A percentile compares a stretch with the other conserved stretches of the same genome.
phyloP scores from a whole-genome alignment of 1,284 basidiomycete genomes.

The Fomitopsis pinicola region DNA sequence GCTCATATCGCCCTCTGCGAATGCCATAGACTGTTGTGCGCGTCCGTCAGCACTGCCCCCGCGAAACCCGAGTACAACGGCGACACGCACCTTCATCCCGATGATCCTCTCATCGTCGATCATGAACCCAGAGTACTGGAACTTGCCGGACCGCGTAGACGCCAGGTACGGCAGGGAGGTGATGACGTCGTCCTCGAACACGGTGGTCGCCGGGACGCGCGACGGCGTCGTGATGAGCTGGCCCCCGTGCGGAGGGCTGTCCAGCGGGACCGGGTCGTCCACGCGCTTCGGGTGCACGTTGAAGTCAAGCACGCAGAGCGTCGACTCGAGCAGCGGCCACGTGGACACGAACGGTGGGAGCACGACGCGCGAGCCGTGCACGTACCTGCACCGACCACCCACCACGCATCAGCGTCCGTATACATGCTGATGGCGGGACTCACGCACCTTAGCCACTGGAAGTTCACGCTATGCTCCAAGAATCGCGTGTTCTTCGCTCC shows the following conservation, averaged over 20 bases:
- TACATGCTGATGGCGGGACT: too few species aligned
- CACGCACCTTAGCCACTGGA: conserved; percentile 22
- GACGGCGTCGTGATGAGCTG: neutral
- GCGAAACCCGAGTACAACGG: neutral
- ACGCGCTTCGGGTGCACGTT: conserved; percentile 26
- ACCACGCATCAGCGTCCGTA: neutral
- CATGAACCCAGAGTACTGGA: conserved; percentile 24
- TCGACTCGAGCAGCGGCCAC: conserved; percentile 2
- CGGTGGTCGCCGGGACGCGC: neutral
- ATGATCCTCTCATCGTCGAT: conserved; percentile 28
- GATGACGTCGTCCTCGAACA: conserved; percentile 10
- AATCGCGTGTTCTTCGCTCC: conserved; percentile 38
- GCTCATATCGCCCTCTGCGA: conserved; percentile 20
- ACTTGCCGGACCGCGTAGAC: conserved; percentile 1
- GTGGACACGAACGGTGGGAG: conserved; percentile 17
- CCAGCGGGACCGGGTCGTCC: conserved; percentile 8
- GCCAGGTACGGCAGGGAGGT: conserved; percentile 11
- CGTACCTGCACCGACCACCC: conserved; percentile 28
- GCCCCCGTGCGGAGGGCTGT: neutral
- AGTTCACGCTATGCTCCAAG: conserved; percentile 23
- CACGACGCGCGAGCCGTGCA: conserved; percentile 38
- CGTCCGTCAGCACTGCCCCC: neutral
- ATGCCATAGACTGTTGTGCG: conserved; percentile 11
- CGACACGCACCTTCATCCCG: conserved; percentile 27
- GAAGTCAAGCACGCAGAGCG: conserved; percentile 29